phyloP scores from a whole-genome alignment of 805 yeast species.

The Yarrowia yakushimensis region DNA sequence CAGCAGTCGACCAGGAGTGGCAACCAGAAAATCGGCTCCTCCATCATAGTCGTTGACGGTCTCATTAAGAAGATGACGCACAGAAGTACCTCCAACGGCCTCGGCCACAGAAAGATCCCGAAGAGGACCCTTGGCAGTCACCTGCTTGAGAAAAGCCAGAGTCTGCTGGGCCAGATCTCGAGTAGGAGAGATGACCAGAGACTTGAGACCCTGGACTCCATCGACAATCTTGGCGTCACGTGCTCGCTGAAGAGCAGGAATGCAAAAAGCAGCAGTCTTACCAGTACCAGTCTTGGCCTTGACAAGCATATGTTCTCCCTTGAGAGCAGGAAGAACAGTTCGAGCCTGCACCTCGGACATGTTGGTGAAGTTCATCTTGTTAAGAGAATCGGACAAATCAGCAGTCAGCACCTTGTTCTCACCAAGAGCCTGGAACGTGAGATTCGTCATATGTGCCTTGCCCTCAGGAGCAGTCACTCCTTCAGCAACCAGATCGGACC shows the following conservation, averaged over 20 bases:
- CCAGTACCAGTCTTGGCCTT: constrained; percentile 96
- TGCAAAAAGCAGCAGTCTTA: constrained; percentile 82
- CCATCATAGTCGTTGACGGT: constrained; percentile 35
- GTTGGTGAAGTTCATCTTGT: constrained; percentile 31
- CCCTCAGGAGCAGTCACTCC: constrained; percentile 13
- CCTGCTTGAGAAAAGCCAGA: constrained; percentile 56
- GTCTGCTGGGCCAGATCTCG: constrained; percentile 88
- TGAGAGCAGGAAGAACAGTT: constrained; percentile 62
- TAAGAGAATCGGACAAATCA: constrained; percentile 2
- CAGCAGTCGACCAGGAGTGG: constrained; percentile 83
- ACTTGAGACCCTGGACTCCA: constrained; percentile 45
- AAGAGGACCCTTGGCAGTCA: constrained; percentile 39
- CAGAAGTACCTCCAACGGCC: constrained; percentile 64
- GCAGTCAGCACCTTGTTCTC: background rate
- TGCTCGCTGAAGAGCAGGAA: constrained; percentile 67
- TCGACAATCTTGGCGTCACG: constrained; percentile 38
- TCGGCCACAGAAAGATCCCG: constrained; percentile 44
- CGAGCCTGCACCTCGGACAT: constrained; percentile 41
- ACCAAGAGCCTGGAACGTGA: constrained; percentile 20
- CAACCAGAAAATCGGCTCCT: constrained; percentile 64
- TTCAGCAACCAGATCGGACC: constrained; percentile 15
- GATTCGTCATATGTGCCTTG: constrained; percentile 10
- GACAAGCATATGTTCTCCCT: constrained; percentile 68
- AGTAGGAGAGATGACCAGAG: constrained; percentile 81
- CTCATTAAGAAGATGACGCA: constrained; percentile 31